A percentile compares a stretch with the other conserved stretches of the same genome.
phyloP scores from a whole-genome alignment of 2,329 filamentous ascomycete species.

The Alternaria sp. region DNA sequence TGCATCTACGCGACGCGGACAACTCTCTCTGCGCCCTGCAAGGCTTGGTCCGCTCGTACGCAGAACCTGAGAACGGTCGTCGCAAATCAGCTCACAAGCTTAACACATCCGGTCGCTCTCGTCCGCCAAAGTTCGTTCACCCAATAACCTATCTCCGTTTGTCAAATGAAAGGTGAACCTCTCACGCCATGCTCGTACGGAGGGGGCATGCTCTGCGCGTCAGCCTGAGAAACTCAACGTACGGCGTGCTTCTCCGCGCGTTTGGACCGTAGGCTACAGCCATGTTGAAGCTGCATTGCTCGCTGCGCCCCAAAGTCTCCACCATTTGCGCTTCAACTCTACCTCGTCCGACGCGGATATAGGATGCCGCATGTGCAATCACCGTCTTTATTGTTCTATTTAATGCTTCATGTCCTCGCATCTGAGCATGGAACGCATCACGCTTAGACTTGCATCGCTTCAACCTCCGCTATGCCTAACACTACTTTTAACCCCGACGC shows the following conservation, averaged over 20 bases:
- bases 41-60: neutral
- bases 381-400: neutral
- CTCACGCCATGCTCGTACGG: neutral
- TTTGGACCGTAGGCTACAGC: neutral
- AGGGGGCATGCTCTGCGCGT: neutral
- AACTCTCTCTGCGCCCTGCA: neutral
- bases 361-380: neutral
- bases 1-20: neutral
- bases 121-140: neutral
- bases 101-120: neutral
- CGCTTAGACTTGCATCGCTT: neutral
- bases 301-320: neutral
- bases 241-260: neutral
- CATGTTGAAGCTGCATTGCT: neutral
- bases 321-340: neutral
- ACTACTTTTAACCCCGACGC: conserved; percentile 17
- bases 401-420: neutral
- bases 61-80: neutral
- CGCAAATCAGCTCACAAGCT: neutral
- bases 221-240: neutral
- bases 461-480: neutral
- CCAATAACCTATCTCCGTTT: neutral
- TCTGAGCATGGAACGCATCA: neutral
- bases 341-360: neutral
- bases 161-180: neutral